phyloP scores from a whole-genome alignment of 2,329 filamentous ascomycete species.

The Xenosphaeropsis pyriputrescens region DNA sequence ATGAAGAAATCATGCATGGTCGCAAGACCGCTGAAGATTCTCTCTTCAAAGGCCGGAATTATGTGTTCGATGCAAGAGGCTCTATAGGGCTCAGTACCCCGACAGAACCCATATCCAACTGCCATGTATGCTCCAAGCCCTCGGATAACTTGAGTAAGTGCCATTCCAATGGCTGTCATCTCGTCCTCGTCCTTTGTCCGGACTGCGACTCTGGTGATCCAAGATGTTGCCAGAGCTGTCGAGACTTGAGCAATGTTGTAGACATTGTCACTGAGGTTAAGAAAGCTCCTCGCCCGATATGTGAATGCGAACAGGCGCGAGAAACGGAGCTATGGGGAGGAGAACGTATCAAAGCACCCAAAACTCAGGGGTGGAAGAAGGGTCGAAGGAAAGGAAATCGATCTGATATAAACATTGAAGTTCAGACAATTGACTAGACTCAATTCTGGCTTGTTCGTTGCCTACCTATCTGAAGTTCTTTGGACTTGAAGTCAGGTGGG shows the following conservation, averaged over 20 bases:
- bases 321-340: constrained; percentile 16
- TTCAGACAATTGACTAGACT: constrained; percentile 4
- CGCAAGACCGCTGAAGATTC: constrained; percentile 12
- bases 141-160: constrained; percentile 17
- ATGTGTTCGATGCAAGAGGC: constrained; percentile 19
- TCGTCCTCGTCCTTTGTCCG: constrained; percentile 16
- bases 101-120: constrained; percentile 13
- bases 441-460: too few species aligned
- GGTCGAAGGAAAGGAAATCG: constrained; percentile 1
- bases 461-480: too few species aligned
- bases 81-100: constrained; percentile 8
- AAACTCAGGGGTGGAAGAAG: constrained; percentile 6
- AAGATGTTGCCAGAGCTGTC: constrained; percentile 15
- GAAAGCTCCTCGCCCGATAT: constrained; percentile 9
- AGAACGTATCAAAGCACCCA: constrained; percentile 5
- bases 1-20: constrained; percentile 14
- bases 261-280: neutral
- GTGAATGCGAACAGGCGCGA: constrained; percentile 15
- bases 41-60: constrained; percentile 17
- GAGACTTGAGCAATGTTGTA: constrained; percentile 5
- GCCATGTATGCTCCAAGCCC: constrained; percentile 11
- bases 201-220: constrained; percentile 10
- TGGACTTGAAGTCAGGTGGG: too few species aligned
- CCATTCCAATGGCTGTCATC: constrained; percentile 13
- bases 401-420: constrained; percentile 2